Evolutionary conservation across 495 filamentous ascomycete genomes (phyloP).

Genomic region (Podospora pseudoanserina): DNA sequence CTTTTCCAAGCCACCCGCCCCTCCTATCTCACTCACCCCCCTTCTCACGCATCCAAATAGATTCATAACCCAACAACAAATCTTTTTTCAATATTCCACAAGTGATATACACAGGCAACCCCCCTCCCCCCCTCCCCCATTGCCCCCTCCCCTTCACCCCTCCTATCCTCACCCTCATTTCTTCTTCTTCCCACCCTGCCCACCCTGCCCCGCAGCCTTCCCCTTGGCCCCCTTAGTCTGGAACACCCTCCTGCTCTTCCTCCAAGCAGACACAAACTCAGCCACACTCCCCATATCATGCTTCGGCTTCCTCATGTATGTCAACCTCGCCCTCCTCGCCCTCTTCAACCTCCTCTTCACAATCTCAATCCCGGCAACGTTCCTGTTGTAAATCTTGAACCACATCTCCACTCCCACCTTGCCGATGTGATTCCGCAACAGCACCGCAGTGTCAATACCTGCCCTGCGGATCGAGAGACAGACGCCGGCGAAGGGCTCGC

Average conservation of each 20-base stretch:
- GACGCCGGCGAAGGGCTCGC: slow-evolving; percentile 88
- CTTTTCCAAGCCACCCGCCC: too few relatives aligned
- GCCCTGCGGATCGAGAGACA: slow-evolving; percentile 77
- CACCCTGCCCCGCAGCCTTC: slow-evolving; percentile 10
- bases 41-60: not conserved
- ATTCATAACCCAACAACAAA: not conserved
- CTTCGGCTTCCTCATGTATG: slow-evolving; percentile 78
- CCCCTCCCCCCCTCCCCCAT: not conserved
- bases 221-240: slow-evolving; percentile 13
- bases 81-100: slow-evolving; percentile 6
- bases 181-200: slow-evolving; percentile 17
- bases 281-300: slow-evolving; percentile 46
- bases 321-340: slow-evolving; percentile 82
- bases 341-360: slow-evolving; percentile 80
- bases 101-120: slow-evolving; percentile 10
- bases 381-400: slow-evolving; percentile 87
- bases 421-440: slow-evolving; percentile 78
- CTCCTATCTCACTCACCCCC: not conserved
- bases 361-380: slow-evolving; percentile 87
- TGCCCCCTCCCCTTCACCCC: slow-evolving; percentile 11
- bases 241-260: slow-evolving; percentile 36
- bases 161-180: slow-evolving; percentile 17
- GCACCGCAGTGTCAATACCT: slow-evolving; percentile 79
- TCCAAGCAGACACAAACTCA: slow-evolving; percentile 44
- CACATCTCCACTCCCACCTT: slow-evolving; percentile 95